These are phyloP conservation scores for Lactarius deliciosus DNA, from an alignment of 768 basidiomycete species.

Conservation along the genomic window DNA sequence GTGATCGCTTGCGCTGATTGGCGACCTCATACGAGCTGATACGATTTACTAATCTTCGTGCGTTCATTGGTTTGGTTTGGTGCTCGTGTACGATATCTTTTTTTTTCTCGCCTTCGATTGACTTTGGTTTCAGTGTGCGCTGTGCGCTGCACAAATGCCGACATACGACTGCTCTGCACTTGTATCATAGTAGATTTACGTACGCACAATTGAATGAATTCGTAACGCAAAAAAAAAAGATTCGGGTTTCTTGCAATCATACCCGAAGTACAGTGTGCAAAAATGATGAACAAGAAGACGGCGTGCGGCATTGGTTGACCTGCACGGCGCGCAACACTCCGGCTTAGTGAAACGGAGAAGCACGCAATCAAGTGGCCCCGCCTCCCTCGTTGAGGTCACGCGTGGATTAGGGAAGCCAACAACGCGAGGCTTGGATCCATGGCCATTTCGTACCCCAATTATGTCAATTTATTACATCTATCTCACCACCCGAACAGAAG, in stretches of 20 bases:
- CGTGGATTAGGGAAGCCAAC: not conserved
- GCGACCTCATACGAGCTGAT: not conserved
- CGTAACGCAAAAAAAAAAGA: constrained; percentile 2
- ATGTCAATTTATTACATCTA: not conserved
- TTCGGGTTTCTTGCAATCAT: not conserved
- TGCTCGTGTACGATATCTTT: constrained; percentile 8
- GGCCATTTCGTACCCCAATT: not conserved
- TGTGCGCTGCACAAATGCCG: constrained; percentile 7
- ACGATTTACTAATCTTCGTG: constrained; percentile 14
- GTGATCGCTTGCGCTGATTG: not conserved
- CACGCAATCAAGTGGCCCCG: not conserved
- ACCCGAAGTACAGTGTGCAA: not conserved
- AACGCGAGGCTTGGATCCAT: not conserved
- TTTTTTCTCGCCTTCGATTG: not conserved
- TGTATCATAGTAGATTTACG: constrained; percentile 22
- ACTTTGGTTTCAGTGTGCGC: constrained; percentile 3
- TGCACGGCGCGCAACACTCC: not conserved
- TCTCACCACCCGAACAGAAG: not conserved
- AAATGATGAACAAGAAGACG: constrained; percentile 2
- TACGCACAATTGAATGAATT: constrained; percentile 10
- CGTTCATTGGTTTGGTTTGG: not conserved
- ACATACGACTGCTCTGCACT: not conserved
- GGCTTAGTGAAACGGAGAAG: not conserved
- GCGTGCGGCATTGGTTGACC: not conserved
- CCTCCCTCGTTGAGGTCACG: not conserved